These are phyloP conservation scores for Neophaeococcomyces mojaviensis DNA, from an alignment of 2,329 filamentous ascomycete genomes.

Conservation along the genomic window DNA sequence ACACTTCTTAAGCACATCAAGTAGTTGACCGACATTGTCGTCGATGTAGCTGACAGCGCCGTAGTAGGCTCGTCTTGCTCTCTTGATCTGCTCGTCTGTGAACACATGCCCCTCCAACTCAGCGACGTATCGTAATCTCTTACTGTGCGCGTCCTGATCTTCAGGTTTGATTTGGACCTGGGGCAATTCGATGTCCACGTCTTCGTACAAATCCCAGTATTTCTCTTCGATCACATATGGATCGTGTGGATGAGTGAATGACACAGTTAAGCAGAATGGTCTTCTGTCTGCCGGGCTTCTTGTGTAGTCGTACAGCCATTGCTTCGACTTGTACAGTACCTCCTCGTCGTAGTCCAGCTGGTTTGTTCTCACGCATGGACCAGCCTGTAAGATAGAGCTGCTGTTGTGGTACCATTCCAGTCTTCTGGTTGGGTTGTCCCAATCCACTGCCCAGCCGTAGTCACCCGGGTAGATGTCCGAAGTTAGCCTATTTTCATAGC, in stretches of 20 bases:
- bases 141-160: slow-evolving; percentile 77
- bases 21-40: slow-evolving; percentile 77
- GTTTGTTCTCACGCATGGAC: slow-evolving; percentile 81
- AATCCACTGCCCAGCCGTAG: slow-evolving; percentile 91
- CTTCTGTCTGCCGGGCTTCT: slow-evolving; percentile 61
- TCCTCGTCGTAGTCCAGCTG: slow-evolving; percentile 95
- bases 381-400: slow-evolving; percentile 84
- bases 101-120: slow-evolving; percentile 81
- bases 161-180: slow-evolving; percentile 64
- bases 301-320: slow-evolving; percentile 86
- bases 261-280: slow-evolving; percentile 84
- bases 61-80: slow-evolving; percentile 81
- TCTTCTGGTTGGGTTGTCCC: slow-evolving; percentile 72
- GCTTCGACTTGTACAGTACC: slow-evolving; percentile 83
- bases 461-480: slow-evolving; percentile 93
- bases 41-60: slow-evolving; percentile 91
- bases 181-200: slow-evolving; percentile 76
- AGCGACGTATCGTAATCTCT: slow-evolving; percentile 76
- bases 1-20: slow-evolving; percentile 70
- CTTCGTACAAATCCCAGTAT: slow-evolving; percentile 89
- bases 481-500: slow-evolving; percentile 87
- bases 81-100: slow-evolving; percentile 76
- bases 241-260: slow-evolving; percentile 89
- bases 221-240: slow-evolving; percentile 90
- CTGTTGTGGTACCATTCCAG: slow-evolving; percentile 97